Evolutionary conservation across 352 stramenopile genomes (phyloP), one percentile per base, ranked within the genome.

Genomic region (Discostella stelligera): DNA sequence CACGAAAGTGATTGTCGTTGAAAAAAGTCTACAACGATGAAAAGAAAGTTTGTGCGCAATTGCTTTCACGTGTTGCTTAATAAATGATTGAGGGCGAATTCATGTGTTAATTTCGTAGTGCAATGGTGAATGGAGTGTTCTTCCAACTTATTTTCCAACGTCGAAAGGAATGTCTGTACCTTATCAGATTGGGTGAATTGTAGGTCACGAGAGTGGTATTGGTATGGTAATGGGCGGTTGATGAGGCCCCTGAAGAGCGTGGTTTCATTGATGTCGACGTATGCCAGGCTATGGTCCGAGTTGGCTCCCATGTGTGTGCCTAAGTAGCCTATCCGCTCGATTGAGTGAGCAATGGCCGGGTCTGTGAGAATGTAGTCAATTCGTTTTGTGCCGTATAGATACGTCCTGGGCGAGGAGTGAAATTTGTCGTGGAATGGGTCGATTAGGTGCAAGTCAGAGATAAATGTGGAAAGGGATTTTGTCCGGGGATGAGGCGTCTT

Each of bases 321-420:
- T 48, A 64, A 20, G 23, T 44, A 48, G 2, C 56, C 56, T 23
- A 64, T 64, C 8, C 32, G 23, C n/a, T 48, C 56, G n/a, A 64
- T 64, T 49, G 23, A 9, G n/a, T 3, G 21, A 6, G 8, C 21
- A 2, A 64, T 6, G 20, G 21, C 14, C 23, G 23, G 56, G 30
- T 64, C 56, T 2, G 46, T 44, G 21, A 64, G 56, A 6, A 64
- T 48, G 27, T 64, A 64, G 16, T 64, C 66, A 3, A 74, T 16
- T 23, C 56, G 0, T 41, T 59, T 66, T 0, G 0, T 27, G 6
- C 66, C 66, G 18, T 32, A 54, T 18, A 62, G n/a, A 23, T 54
- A 74, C 1, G 66, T 74, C 13, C 16, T 25, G 13, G 20, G 48
- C 5, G 21, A 14, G 16, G 32, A 9, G 13, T 9, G 20, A 18